Percentiles rank a stretch among this genome's conserved stretches.
These are phyloP conservation scores for Plasmodium gaboni DNA, from an alignment of 169 alveolate genomes.

Conservation along the genomic window DNA sequence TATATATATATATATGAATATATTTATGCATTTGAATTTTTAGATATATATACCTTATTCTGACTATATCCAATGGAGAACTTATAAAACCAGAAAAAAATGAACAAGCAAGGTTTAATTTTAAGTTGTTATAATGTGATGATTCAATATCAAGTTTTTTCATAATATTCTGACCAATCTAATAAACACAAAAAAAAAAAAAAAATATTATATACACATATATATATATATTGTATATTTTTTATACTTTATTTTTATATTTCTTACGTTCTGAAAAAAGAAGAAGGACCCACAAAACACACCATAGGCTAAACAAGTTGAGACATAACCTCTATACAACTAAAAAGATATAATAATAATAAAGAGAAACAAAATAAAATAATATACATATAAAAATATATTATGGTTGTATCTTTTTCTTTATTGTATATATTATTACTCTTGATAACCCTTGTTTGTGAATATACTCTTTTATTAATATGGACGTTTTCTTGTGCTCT, in stretches of 20 bases:
- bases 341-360: background rate
- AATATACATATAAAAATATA: too few relatives aligned
- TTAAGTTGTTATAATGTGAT: constrained; percentile 44
- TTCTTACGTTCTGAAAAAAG: constrained; percentile 58
- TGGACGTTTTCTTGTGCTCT: constrained; percentile 31
- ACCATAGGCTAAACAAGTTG: constrained; percentile 71
- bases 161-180: constrained; percentile 55
- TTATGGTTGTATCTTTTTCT: too few relatives aligned
- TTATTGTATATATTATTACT: constrained; percentile 5
- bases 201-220: background rate
- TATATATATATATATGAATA: background rate
- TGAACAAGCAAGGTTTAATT: constrained; percentile 41
- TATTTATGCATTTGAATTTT: background rate
- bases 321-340: constrained; percentile 66
- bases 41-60: constrained; percentile 29
- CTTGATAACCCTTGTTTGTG: constrained; percentile 38
- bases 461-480: constrained; percentile 27
- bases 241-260: background rate
- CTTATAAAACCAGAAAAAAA: constrained; percentile 52
- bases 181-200: background rate
- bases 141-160: constrained; percentile 12
- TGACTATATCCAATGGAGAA: constrained; percentile 63
- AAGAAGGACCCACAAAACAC: constrained; percentile 56
- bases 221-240: background rate
- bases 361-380: background rate